Evolutionary conservation across 2,329 filamentous ascomycete species (phyloP).

Genomic region (Graphiopsis chlorocephala): DNA sequence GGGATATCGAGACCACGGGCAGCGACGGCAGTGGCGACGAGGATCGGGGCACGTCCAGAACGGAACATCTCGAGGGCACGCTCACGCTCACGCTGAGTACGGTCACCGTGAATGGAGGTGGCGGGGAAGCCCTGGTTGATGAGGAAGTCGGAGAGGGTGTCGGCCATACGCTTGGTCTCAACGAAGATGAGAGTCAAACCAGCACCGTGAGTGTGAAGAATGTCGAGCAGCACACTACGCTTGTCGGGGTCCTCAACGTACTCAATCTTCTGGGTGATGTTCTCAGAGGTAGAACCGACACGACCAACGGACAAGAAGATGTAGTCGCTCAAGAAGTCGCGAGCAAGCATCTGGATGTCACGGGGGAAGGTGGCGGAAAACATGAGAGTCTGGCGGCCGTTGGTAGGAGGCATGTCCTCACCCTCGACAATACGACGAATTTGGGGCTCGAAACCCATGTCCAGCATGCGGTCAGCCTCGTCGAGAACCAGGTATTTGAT

Average conservation of each 20-base stretch:
- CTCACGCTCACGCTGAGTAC: conserved; percentile 98
- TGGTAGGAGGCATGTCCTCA: conserved; percentile 89
- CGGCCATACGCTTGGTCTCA: conserved; percentile 99
- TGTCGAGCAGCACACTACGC: conserved; percentile 94
- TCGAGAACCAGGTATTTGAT: conserved; percentile 99
- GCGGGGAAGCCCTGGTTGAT: conserved; percentile 99
- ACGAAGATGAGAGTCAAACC: conserved; percentile 97
- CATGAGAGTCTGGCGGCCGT: conserved; percentile 95
- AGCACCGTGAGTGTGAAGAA: conserved; percentile 87
- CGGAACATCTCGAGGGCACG: conserved; percentile 97
- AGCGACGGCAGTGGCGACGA: conserved; percentile 95
- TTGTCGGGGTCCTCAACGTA: conserved; percentile 97
- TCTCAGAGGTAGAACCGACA: conserved; percentile 99
- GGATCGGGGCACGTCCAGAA: conserved; percentile 88
- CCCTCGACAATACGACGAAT: conserved; percentile 98
- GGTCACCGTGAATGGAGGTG: conserved; percentile 97
- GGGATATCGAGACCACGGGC: conserved; percentile 88
- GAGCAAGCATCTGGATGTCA: conserved; percentile 97
- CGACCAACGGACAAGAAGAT: conserved; percentile 98
- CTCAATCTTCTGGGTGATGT: conserved; percentile 98
- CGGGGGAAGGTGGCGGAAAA: conserved; percentile 99
- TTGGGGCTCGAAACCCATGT: conserved; percentile 99
- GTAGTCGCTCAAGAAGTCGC: conserved; percentile 99
- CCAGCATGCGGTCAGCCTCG: conserved; percentile 99
- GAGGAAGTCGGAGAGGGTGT: conserved; percentile 94